These are phyloP conservation scores for Ceratocystis alfenasii DNA, from an alignment of 2,329 filamentous ascomycete species.

Conservation along the genomic window DNA sequence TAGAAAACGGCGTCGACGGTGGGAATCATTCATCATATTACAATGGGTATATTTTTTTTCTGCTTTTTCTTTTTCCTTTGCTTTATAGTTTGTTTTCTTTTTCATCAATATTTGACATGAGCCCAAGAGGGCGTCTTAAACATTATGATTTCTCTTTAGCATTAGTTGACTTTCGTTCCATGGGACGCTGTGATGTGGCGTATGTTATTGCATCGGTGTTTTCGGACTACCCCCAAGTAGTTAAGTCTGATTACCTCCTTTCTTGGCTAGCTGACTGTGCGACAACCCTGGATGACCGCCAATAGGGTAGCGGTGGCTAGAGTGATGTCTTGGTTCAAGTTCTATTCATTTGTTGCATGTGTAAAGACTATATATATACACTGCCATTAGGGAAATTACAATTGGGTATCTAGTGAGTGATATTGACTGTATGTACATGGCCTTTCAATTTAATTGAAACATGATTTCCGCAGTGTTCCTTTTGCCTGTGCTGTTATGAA, in stretches of 20 bases:
- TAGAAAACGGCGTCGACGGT: constrained; percentile 14
- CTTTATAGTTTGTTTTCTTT: neutral
- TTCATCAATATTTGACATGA: neutral
- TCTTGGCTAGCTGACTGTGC: too few species aligned
- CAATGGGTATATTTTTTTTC: constrained; percentile 7
- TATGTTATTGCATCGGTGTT: neutral
- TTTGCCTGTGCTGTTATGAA: neutral
- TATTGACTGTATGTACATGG: neutral
- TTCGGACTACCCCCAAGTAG: neutral
- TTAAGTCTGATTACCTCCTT: too few species aligned
- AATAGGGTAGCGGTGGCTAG: too few species aligned
- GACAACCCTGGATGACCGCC: too few species aligned
- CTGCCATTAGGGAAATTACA: too few species aligned
- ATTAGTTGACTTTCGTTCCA: neutral
- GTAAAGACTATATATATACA: too few species aligned
- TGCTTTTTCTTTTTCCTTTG: constrained; percentile 9
- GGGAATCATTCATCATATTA: constrained; percentile 9
- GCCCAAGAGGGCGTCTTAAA: neutral
- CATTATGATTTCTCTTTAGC: neutral
- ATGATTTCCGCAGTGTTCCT: too few species aligned
- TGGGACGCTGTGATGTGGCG: neutral
- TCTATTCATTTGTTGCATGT: too few species aligned
- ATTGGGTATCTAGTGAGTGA: too few species aligned
- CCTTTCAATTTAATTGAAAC: too few species aligned
- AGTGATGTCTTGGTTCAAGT: too few species aligned